phyloP scores from a whole-genome alignment of 1,284 basidiomycete species.

The Volvariella volvacea region DNA sequence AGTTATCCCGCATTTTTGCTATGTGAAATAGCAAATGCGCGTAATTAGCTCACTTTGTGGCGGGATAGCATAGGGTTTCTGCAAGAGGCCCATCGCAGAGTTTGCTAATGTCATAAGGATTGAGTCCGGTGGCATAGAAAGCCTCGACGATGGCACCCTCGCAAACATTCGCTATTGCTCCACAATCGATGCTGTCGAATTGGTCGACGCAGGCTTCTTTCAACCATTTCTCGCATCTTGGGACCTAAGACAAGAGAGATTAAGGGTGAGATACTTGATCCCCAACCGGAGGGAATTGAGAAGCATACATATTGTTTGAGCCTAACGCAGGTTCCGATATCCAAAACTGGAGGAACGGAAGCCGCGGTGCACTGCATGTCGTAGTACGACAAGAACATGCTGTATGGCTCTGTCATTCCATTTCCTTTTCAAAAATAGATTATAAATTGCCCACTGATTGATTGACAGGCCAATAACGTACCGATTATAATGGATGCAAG shows the following conservation, averaged over 20 bases:
- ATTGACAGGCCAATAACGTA: slow-evolving; percentile 18
- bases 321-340: slow-evolving; percentile 10
- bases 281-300: background rate
- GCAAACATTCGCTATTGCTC: slow-evolving; percentile 46
- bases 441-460: background rate
- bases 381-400: slow-evolving; percentile 34
- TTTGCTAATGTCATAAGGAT: slow-evolving; percentile 60
- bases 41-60: slow-evolving; percentile 30
- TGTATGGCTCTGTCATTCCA: slow-evolving; percentile 41
- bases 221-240: slow-evolving; percentile 44
- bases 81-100: slow-evolving; percentile 39
- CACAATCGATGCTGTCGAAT: slow-evolving; percentile 47
- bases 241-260: slow-evolving; percentile 23
- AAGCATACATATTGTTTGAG: too few relatives aligned
- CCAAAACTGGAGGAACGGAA: slow-evolving; percentile 33
- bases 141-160: slow-evolving; percentile 21
- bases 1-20: background rate
- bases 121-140: slow-evolving; percentile 28
- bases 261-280: background rate
- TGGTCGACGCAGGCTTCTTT: slow-evolving; percentile 37
- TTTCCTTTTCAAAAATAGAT: slow-evolving; percentile 43
- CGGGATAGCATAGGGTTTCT: slow-evolving; percentile 41
- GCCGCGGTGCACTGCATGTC: slow-evolving; percentile 47
- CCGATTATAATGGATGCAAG: slow-evolving; percentile 79
- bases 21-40: background rate